A percentile compares a stretch with the other conserved stretches of the same genome.
These are phyloP conservation scores for Phytopythium mirpurense DNA, from an alignment of 352 stramenopile genomes.

Conservation along the genomic window DNA sequence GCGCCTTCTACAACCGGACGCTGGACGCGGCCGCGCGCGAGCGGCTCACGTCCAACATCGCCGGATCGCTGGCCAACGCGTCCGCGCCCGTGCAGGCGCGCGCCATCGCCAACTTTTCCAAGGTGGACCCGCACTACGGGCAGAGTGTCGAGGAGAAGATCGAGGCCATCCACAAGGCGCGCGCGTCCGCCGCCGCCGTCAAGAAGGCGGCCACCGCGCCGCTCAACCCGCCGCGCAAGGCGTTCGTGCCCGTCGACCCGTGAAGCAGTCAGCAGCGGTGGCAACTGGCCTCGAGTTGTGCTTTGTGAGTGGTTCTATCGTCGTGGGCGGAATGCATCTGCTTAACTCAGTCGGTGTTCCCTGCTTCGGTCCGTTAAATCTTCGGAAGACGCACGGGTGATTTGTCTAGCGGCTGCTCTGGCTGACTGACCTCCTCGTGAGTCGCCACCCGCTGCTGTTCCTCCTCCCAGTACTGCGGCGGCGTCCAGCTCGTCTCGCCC, in stretches of 20 bases:
- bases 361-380: neutral
- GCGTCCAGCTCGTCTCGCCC: slow-evolving; percentile 39
- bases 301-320: neutral
- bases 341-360: neutral
- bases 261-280: no score
- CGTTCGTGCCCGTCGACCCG: slow-evolving; percentile 42
- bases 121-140: slow-evolving; percentile 86
- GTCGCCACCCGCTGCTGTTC: slow-evolving; percentile 17
- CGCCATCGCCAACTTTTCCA: slow-evolving; percentile 84
- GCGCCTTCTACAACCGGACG: slow-evolving; percentile 82
- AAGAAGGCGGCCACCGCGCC: slow-evolving; percentile 8
- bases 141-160: slow-evolving; percentile 59
- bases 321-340: neutral
- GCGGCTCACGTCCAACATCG: slow-evolving; percentile 86
- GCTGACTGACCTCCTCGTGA: neutral
- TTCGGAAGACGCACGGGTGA: neutral
- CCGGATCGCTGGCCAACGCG: slow-evolving; percentile 72
- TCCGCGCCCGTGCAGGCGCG: slow-evolving; percentile 75
- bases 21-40: slow-evolving; percentile 62
- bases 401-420: neutral
- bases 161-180: slow-evolving; percentile 47
- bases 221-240: slow-evolving; percentile 64
- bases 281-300: no score
- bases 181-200: slow-evolving; percentile 53
- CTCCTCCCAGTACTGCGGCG: slow-evolving; percentile 52